These are phyloP conservation scores for Coemansia sp. DNA, from an alignment of 371 early-diverging fungal genomes.

Conservation along the genomic window DNA sequence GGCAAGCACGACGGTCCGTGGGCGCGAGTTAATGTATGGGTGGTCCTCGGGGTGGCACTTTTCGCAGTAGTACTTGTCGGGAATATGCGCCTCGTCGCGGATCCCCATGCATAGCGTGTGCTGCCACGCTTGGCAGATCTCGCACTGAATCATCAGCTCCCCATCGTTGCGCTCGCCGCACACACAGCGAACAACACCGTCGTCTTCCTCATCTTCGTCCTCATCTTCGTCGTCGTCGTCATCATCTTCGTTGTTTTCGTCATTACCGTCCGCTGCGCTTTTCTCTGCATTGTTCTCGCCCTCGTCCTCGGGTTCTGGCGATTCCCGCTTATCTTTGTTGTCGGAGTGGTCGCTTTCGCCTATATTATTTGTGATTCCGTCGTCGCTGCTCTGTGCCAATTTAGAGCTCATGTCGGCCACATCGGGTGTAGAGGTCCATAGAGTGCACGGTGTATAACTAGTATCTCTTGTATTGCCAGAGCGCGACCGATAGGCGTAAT, in stretches of 20 bases:
- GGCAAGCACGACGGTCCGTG: constrained; percentile 42
- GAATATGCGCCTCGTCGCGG: constrained; percentile 62
- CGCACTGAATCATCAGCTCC: constrained; percentile 87
- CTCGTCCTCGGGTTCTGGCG: background rate
- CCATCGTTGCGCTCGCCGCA: constrained; percentile 73
- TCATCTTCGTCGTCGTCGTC: constrained; percentile 19
- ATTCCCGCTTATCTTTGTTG: background rate
- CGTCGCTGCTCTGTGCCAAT: background rate
- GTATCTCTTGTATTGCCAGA: background rate
- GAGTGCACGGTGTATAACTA: background rate
- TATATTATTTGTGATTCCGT: background rate
- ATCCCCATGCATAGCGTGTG: constrained; percentile 84
- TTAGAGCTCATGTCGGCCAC: background rate
- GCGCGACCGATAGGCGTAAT: background rate
- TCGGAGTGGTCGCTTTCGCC: background rate
- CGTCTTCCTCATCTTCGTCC: constrained; percentile 54
- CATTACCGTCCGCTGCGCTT: constrained; percentile 5
- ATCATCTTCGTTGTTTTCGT: constrained; percentile 7
- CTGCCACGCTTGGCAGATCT: constrained; percentile 88
- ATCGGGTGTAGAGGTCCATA: background rate
- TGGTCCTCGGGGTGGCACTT: constrained; percentile 78
- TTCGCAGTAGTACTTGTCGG: constrained; percentile 87
- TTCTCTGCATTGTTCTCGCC: constrained; percentile 7
- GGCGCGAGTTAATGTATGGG: constrained; percentile 56
- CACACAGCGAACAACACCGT: constrained; percentile 79